Conservation (phyloP, 305 asterid genomes). For the Caryopteris hybrid region DNA sequence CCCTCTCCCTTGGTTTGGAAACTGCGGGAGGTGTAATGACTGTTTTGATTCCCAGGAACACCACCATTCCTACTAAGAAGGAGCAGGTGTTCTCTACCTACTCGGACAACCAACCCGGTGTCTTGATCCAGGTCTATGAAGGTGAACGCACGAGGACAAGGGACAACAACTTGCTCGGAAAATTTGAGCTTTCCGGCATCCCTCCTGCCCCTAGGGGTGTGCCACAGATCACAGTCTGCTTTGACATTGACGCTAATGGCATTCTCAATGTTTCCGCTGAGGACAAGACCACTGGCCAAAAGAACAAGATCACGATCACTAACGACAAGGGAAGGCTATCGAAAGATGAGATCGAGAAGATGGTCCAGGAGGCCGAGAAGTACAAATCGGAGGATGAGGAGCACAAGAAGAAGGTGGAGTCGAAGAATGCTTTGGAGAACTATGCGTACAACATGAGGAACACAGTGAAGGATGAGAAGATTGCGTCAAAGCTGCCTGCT, state of each 20-base stretch:
- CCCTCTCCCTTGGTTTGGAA: constrained; percentile 70
- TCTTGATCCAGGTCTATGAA: constrained; percentile 76
- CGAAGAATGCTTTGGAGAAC: constrained; percentile 69
- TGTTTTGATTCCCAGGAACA: constrained; percentile 62
- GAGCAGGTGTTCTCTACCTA: constrained; percentile 78
- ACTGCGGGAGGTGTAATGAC: constrained; percentile 90
- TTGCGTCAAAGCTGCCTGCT: constrained; percentile 52
- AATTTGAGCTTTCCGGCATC: constrained; percentile 72
- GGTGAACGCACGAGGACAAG: constrained; percentile 72
- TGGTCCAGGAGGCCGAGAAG: constrained; percentile 81
- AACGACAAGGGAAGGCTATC: constrained; percentile 76
- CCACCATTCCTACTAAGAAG: constrained; percentile 75
- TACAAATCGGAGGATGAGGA: constrained; percentile 80
- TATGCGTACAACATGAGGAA: constrained; percentile 90
- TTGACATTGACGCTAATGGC: constrained; percentile 76
- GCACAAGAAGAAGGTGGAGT: constrained; percentile 76
- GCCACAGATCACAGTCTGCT: constrained; percentile 77
- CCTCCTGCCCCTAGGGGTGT: constrained; percentile 84
- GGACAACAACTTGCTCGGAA: constrained; percentile 72
- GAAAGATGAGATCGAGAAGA: constrained; percentile 79
- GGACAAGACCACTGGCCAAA: constrained; percentile 86
- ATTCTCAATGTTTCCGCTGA: constrained; percentile 76
- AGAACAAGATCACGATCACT: constrained; percentile 87
- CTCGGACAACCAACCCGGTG: constrained; percentile 79
- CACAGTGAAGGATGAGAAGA: constrained; percentile 76